Conservation (phyloP, 352 stramenopile genomes). For the Pythium myriotylum region DNA sequence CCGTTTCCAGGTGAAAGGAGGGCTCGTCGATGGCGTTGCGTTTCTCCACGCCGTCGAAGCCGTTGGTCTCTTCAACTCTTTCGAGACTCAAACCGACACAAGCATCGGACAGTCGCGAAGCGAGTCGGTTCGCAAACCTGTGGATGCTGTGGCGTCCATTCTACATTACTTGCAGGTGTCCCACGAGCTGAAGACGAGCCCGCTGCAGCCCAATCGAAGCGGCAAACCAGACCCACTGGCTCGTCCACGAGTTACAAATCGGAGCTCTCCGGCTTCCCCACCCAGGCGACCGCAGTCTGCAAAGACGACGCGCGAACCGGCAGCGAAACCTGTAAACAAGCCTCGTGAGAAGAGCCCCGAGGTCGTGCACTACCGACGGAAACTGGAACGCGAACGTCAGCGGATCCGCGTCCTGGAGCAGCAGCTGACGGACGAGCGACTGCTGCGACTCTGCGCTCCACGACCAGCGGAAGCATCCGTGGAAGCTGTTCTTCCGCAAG, state of each 20-base stretch:
- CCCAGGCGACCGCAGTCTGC: conserved; percentile 15
- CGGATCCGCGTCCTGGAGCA: conserved; percentile 64
- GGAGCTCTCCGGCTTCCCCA: background rate
- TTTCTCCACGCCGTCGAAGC: conserved; percentile 26
- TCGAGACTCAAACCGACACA: background rate
- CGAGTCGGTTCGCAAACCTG: conserved; percentile 34
- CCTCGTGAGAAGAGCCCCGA: conserved; percentile 5
- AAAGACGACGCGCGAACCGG: background rate
- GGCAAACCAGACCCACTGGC: too few relatives aligned
- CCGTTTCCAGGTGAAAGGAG: conserved; percentile 3
- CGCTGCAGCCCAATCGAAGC: background rate
- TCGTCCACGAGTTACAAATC: too few relatives aligned
- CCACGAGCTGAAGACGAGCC: conserved; percentile 26
- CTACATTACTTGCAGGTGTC: conserved; percentile 57
- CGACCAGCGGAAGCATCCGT: background rate
- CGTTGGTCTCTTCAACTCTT: conserved; percentile 20
- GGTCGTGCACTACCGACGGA: background rate
- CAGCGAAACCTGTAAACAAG: background rate
- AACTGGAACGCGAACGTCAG: conserved; percentile 47
- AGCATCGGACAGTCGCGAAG: background rate
- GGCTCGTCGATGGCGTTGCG: conserved; percentile 8
- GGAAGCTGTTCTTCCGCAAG: background rate
- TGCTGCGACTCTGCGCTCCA: conserved; percentile 34
- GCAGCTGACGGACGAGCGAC: conserved; percentile 64
- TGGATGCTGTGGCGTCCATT: conserved; percentile 38